A percentile compares a stretch with the other conserved stretches of the same genome.
phyloP scores from a whole-genome alignment of 768 basidiomycete genomes.

The Exidia glandulosa region DNA sequence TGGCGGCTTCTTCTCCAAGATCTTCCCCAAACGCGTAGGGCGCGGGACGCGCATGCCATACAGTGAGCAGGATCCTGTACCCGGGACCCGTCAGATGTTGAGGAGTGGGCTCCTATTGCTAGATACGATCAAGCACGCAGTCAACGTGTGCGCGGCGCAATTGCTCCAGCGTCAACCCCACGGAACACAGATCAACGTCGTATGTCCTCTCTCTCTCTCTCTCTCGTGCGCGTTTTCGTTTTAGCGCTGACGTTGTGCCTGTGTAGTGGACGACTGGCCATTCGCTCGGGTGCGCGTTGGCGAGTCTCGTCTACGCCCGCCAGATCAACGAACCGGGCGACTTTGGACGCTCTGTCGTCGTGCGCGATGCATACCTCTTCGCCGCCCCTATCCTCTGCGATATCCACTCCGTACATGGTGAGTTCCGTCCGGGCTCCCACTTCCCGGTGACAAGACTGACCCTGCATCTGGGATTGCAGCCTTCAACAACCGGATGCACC shows the following conservation, averaged over 20 bases:
- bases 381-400: conserved; percentile 13
- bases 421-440: neutral
- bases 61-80: neutral
- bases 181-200: conserved; percentile 10
- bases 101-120: neutral
- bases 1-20: conserved; percentile 10
- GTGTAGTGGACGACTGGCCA: conserved; percentile 10
- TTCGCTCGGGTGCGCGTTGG: conserved; percentile 12
- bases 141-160: conserved; percentile 7
- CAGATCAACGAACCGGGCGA: conserved; percentile 10
- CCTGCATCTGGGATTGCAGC: neutral
- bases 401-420: conserved; percentile 9
- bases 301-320: conserved; percentile 11
- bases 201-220: neutral
- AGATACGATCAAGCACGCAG: conserved; percentile 9
- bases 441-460: neutral
- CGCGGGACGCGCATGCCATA: conserved; percentile 10
- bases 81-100: neutral
- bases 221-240: neutral
- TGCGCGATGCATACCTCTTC: conserved; percentile 12
- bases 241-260: neutral
- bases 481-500: conserved; percentile 12
- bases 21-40: conserved; percentile 9
- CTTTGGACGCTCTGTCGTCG: conserved; percentile 4
- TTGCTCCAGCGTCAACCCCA: conserved; percentile 7